These are phyloP conservation scores for Orbilia brochopaga DNA, from an alignment of 2,329 filamentous ascomycete species.

Conservation along the genomic window DNA sequence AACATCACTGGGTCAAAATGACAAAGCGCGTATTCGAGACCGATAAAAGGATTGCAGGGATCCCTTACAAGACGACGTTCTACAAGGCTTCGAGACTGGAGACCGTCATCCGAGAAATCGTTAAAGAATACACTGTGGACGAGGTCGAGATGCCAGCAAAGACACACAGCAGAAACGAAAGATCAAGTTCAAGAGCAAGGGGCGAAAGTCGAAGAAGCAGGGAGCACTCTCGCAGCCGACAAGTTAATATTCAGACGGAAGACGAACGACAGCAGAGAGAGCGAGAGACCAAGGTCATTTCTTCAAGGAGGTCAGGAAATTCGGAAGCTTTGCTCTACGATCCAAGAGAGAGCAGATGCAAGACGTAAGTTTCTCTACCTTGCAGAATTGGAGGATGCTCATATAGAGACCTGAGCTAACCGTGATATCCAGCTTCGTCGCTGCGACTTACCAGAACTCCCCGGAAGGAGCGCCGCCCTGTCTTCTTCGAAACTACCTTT, in stretches of 20 bases:
- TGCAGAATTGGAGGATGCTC: neutral
- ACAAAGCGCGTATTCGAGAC: conserved; percentile 94
- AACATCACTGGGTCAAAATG: conserved; percentile 93
- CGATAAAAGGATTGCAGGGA: conserved; percentile 94
- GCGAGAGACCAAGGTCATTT: neutral
- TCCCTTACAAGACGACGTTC: conserved; percentile 84
- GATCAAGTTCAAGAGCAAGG: conserved; percentile 18
- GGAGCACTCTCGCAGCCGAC: conserved; percentile 82
- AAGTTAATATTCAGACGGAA: conserved; percentile 70
- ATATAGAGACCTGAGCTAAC: conserved; percentile 16
- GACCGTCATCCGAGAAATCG: conserved; percentile 86
- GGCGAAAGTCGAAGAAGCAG: conserved; percentile 28
- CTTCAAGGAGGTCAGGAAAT: conserved; percentile 14
- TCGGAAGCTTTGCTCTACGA: conserved; percentile 48
- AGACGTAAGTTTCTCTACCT: conserved; percentile 27
- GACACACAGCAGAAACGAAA: conserved; percentile 24
- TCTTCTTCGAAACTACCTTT: conserved; percentile 91
- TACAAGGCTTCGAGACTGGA: conserved; percentile 97
- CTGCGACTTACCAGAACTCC: conserved; percentile 86
- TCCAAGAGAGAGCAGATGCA: conserved; percentile 45
- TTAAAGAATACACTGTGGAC: conserved; percentile 76
- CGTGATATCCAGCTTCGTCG: conserved; percentile 63
- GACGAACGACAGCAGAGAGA: conserved; percentile 16
- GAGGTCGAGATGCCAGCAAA: conserved; percentile 64
- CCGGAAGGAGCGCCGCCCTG: conserved; percentile 71